phyloP scores from a whole-genome alignment of 352 stramenopile genomes.

The Pythium grandisporangium region DNA sequence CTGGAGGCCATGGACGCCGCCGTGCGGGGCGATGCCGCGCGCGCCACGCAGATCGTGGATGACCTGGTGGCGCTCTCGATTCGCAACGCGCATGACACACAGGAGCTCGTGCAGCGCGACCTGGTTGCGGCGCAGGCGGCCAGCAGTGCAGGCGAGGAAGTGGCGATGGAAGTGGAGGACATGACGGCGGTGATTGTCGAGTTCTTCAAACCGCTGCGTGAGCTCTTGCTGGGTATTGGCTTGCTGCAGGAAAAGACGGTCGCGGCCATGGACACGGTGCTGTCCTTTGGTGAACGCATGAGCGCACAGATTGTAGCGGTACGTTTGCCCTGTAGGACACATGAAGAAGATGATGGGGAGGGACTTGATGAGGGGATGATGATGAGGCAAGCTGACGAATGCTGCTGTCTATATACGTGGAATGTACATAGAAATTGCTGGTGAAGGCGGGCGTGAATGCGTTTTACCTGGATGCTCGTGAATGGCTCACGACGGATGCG shows the following conservation, averaged over 20 bases:
- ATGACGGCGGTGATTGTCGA: conserved; percentile 34
- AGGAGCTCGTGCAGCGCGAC: conserved; percentile 20
- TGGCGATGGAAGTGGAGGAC: conserved; percentile 26
- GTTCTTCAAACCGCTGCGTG: conserved; percentile 66
- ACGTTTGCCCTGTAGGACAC: conserved; percentile 1
- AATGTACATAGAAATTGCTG: conserved; percentile 16
- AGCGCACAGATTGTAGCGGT: conserved; percentile 65
- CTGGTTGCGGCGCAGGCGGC: conserved; percentile 3
- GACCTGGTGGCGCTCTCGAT: conserved; percentile 48
- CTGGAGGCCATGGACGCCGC: conserved; percentile 56
- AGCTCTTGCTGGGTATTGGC: conserved; percentile 70
- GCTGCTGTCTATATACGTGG: not conserved
- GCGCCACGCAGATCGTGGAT: conserved; percentile 41
- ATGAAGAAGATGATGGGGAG: too few species aligned
- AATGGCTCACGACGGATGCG: conserved; percentile 69
- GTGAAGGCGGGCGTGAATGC: conserved; percentile 54
- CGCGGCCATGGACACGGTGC: conserved; percentile 56
- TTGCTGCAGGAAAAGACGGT: conserved; percentile 68
- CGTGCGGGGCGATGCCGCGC: conserved; percentile 33
- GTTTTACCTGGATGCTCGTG: conserved; percentile 52
- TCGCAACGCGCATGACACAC: conserved; percentile 60
- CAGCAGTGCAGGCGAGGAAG: too few species aligned
- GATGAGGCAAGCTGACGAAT: too few species aligned
- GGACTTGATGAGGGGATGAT: too few species aligned
- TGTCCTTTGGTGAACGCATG: conserved; percentile 75